Evolutionary conservation across 306 rosid genomes (phyloP).

Genomic region (Cicer bijugum): DNA sequence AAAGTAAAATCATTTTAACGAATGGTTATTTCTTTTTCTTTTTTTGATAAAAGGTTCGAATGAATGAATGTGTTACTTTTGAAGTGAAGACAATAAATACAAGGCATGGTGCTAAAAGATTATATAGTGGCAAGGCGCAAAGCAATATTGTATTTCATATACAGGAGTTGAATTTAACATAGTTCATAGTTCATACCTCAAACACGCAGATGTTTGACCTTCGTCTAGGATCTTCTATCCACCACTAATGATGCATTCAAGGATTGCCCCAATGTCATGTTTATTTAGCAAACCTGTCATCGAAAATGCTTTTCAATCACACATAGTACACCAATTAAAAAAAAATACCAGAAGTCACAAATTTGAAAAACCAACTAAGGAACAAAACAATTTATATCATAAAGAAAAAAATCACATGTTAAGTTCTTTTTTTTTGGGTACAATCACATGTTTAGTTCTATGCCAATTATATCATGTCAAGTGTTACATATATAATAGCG

Average conservation of each 20-base stretch:
- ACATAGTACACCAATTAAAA: slow-evolving; percentile 25
- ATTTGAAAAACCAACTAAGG: slow-evolving; percentile 18
- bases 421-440: too few species aligned
- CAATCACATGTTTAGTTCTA: not conserved
- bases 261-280: slow-evolving; percentile 56
- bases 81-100: slow-evolving; percentile 9
- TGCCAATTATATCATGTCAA: not conserved
- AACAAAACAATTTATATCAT: not conserved
- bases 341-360: not conserved
- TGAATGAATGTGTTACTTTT: not conserved
- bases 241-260: slow-evolving; percentile 50
- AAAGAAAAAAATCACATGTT: not conserved
- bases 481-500: not conserved
- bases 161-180: slow-evolving; percentile 20
- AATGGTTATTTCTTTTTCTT: too few species aligned
- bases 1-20: slow-evolving; percentile 16
- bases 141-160: slow-evolving; percentile 11
- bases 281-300: slow-evolving; percentile 38
- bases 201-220: slow-evolving; percentile 63
- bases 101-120: not conserved
- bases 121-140: slow-evolving; percentile 30
- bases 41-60: too few species aligned
- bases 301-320: slow-evolving; percentile 47
- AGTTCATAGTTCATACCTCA: slow-evolving; percentile 53
- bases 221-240: slow-evolving; percentile 61